phyloP scores from a whole-genome alignment of 768 basidiomycete species.

The Arthromyces matolae region DNA sequence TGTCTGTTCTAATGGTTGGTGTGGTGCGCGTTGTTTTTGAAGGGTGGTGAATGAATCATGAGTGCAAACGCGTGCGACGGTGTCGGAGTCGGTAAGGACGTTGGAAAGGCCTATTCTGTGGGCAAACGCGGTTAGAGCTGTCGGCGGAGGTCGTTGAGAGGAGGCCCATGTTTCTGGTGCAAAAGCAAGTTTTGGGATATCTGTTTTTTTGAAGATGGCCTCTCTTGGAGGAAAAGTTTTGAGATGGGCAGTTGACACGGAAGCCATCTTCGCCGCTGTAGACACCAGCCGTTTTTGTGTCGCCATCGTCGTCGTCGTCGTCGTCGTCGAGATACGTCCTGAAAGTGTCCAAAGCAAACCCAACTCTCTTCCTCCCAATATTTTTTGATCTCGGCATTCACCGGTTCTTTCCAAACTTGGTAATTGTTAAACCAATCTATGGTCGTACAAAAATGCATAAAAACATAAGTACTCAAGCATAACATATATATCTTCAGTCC shows the following conservation, averaged over 20 bases:
- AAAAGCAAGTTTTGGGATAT: slow-evolving; percentile 42
- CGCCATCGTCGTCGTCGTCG: slow-evolving; percentile 42
- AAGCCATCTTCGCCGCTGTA: slow-evolving; percentile 24
- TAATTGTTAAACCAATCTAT: too few relatives aligned
- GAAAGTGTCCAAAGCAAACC: too few relatives aligned
- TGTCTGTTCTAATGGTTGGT: slow-evolving; percentile 49
- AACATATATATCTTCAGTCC: neutral
- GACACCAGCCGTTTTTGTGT: slow-evolving; percentile 49
- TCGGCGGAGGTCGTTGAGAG: slow-evolving; percentile 65
- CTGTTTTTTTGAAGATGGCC: slow-evolving; percentile 31
- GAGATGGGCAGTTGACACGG: slow-evolving; percentile 54
- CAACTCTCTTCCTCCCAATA: slow-evolving; percentile 18
- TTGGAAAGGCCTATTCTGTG: slow-evolving; percentile 71
- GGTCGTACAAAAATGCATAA: slow-evolving; percentile 5
- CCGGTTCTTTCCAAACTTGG: too few relatives aligned
- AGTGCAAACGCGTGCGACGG: slow-evolving; percentile 73
- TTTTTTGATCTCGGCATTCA: slow-evolving; percentile 28
- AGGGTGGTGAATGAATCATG: slow-evolving; percentile 65
- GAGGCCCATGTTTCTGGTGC: slow-evolving; percentile 66
- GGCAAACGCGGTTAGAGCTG: slow-evolving; percentile 71
- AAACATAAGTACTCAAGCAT: slow-evolving; percentile 1
- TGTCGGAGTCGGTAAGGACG: slow-evolving; percentile 48
- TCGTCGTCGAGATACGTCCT: too few relatives aligned
- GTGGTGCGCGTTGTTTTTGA: slow-evolving; percentile 53
- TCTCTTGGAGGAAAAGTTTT: slow-evolving; percentile 62